Percentiles rank a stretch among this genome's conserved stretches.
These are phyloP conservation scores for Inga laurina DNA, from an alignment of 306 rosid species.

Conservation along the genomic window DNA sequence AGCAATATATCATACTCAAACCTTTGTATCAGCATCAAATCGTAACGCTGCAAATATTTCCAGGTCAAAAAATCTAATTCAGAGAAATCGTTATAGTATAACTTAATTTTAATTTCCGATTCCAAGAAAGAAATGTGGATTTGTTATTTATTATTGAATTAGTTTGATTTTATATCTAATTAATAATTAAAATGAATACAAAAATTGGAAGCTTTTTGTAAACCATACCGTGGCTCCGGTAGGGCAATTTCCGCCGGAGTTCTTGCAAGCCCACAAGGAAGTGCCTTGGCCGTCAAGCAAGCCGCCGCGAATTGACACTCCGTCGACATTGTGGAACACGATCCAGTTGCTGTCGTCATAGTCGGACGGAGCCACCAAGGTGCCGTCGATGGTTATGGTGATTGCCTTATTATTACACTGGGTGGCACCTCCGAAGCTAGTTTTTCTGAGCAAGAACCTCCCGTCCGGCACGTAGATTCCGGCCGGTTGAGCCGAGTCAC, in stretches of 20 bases:
- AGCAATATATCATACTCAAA: too few relatives aligned
- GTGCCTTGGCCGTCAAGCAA: constrained; percentile 54
- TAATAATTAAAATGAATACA: background rate
- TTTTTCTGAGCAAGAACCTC: constrained; percentile 34
- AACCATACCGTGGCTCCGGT: constrained; percentile 51
- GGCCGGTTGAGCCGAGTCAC: constrained; percentile 11
- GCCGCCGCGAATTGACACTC: constrained; percentile 49
- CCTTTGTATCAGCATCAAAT: background rate
- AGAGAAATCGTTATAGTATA: too few relatives aligned
- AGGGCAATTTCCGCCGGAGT: constrained; percentile 40
- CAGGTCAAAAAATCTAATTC: background rate
- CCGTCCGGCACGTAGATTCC: constrained; percentile 46
- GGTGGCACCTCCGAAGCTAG: constrained; percentile 13
- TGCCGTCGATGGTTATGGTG: constrained; percentile 48
- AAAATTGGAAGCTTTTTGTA: background rate
- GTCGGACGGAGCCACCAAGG: constrained; percentile 48
- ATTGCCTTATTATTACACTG: constrained; percentile 36
- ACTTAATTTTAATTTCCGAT: background rate
- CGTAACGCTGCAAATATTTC: background rate
- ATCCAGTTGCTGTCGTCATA: constrained; percentile 39
- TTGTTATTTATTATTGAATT: too few relatives aligned
- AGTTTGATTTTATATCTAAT: background rate
- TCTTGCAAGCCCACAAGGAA: constrained; percentile 54
- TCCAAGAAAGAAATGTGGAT: background rate
- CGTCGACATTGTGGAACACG: constrained; percentile 34